Percentiles rank a stretch among this genome's conserved stretches.
Evolutionary conservation across 306 rosid species (phyloP).

Genomic region (Glycine soja): DNA sequence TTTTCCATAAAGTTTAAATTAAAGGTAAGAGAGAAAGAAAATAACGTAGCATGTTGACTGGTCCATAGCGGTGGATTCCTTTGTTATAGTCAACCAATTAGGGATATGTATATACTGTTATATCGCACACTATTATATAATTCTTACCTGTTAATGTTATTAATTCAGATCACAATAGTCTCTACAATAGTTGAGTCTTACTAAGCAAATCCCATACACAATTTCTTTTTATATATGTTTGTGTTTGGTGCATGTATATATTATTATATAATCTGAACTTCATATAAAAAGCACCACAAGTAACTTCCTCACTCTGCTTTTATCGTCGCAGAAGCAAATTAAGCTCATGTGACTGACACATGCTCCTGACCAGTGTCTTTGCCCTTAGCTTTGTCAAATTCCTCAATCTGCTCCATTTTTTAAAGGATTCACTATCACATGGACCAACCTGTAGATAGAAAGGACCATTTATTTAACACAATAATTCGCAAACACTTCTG

Average conservation of each 20-base stretch:
- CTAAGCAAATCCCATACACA: not conserved
- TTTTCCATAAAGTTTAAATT: not conserved
- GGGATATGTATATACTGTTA: too few relatives aligned
- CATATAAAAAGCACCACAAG: conserved; percentile 16
- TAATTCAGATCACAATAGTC: conserved; percentile 8
- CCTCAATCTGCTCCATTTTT: conserved; percentile 48
- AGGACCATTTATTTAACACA: conserved; percentile 35
- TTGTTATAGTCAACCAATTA: not conserved
- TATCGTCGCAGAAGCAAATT: conserved; percentile 42
- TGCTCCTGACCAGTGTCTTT: conserved; percentile 56
- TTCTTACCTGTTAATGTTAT: too few relatives aligned
- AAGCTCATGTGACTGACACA: conserved; percentile 35
- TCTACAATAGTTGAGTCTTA: conserved; percentile 28
- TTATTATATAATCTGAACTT: not conserved
- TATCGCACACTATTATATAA: too few relatives aligned
- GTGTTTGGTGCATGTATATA: not conserved
- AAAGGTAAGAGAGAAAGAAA: not conserved
- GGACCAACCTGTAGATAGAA: conserved; percentile 68
- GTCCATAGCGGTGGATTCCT: not conserved
- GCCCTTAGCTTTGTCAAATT: conserved; percentile 40
- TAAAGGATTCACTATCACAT: conserved; percentile 59
- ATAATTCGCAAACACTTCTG: conserved; percentile 39
- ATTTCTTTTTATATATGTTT: not conserved
- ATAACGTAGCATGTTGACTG: not conserved
- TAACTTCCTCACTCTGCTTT: conserved; percentile 16